Evolutionary conservation across 352 stramenopile genomes (phyloP).

Genomic region (Elongisporangium prolatum): DNA sequence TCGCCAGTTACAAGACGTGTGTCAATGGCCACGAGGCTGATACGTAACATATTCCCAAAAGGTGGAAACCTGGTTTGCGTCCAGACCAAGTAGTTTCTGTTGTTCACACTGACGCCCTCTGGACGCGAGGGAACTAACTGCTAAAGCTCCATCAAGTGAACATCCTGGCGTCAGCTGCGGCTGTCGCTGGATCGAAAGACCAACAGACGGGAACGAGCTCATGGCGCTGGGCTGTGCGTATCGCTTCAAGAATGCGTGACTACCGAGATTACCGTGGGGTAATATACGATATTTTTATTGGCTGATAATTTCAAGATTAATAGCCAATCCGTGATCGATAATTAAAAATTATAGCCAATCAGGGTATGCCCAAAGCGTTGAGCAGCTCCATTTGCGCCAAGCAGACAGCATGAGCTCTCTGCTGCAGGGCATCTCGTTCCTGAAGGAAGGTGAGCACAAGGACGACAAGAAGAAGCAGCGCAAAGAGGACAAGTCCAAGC

Average conservation of each 20-base stretch:
- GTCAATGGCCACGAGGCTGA: background rate
- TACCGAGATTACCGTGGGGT: background rate
- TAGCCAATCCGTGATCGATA: background rate
- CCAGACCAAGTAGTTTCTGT: background rate
- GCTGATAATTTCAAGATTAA: too few relatives aligned
- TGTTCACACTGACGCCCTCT: background rate
- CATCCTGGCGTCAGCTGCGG: background rate
- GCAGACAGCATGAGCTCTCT: conserved; percentile 32
- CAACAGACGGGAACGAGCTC: background rate
- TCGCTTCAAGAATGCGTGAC: background rate
- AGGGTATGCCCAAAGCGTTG: background rate
- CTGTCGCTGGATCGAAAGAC: background rate
- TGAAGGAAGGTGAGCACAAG: conserved; percentile 22
- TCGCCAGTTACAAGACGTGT: background rate
- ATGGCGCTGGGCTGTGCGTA: background rate
- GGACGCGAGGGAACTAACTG: background rate
- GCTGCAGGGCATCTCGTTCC: conserved; percentile 69
- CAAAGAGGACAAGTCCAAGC: conserved; percentile 24
- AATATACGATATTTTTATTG: too few relatives aligned
- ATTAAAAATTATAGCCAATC: background rate
- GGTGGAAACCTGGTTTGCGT: background rate
- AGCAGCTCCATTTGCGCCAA: background rate
- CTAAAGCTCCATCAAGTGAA: background rate
- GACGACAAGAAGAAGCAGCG: conserved; percentile 16
- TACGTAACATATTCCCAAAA: background rate